Conservation (phyloP, 768 basidiomycete genomes). For the Pholiota microspora region DNA sequence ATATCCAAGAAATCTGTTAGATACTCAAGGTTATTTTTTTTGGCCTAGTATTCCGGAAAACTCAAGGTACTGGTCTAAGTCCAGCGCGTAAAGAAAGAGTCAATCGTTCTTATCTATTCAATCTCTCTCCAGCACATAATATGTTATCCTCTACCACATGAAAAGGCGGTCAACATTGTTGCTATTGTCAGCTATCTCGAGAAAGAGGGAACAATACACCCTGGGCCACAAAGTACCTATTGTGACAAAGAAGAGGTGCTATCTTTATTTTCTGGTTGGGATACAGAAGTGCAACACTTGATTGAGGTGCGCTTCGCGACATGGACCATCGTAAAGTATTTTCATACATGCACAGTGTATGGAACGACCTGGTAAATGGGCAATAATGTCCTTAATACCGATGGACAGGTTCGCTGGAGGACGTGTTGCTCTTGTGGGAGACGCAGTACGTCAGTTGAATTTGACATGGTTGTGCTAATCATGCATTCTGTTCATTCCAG, state of each 20-base stretch:
- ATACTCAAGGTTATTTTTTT: too few species aligned
- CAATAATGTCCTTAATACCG: not conserved
- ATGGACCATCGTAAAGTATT: too few species aligned
- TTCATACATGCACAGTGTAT: too few species aligned
- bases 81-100: too few species aligned
- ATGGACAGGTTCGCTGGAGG: not conserved
- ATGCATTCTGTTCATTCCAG: not conserved
- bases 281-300: not conserved
- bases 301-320: slow-evolving; percentile 1
- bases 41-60: slow-evolving; percentile 3
- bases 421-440: not conserved
- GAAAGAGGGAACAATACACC: not conserved
- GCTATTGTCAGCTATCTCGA: not conserved
- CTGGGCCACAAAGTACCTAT: not conserved
- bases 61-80: not conserved
- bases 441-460: not conserved
- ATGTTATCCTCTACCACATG: slow-evolving; percentile 3
- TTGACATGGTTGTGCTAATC: not conserved
- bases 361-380: slow-evolving; percentile 5
- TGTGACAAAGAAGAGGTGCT: not conserved
- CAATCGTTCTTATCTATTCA: too few species aligned
- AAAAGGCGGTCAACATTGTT: not conserved
- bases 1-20: too few species aligned
- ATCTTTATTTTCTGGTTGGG: not conserved
- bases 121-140: not conserved